Conservation (phyloP, 2,329 filamentous ascomycete species). For the Nigrospora osmanthi region DNA sequence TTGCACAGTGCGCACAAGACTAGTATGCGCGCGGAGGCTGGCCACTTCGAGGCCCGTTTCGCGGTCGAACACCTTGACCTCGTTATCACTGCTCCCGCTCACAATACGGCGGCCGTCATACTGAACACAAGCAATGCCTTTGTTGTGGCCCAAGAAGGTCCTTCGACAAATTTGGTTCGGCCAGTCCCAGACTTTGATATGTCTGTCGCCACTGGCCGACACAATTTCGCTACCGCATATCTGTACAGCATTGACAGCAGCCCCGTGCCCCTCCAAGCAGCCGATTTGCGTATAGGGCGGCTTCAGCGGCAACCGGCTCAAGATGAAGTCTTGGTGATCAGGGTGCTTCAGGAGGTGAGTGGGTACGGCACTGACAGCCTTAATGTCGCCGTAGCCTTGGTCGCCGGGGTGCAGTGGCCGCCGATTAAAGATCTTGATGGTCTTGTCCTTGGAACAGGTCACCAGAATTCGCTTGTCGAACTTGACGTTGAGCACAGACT, state of each 20-base stretch:
- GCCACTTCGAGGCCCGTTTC: conserved; percentile 82
- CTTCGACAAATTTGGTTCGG: conserved; percentile 66
- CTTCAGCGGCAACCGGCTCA: conserved; percentile 41
- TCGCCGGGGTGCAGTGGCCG: conserved; percentile 55
- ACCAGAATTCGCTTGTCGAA: conserved; percentile 90
- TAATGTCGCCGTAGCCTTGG: conserved; percentile 39
- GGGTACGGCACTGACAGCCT: conserved; percentile 43
- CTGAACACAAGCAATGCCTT: conserved; percentile 96
- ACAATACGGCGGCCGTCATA: conserved; percentile 92
- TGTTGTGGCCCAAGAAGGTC: conserved; percentile 79
- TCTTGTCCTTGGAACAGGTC: conserved; percentile 95
- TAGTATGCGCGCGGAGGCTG: conserved; percentile 71
- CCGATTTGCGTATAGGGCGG: conserved; percentile 72
- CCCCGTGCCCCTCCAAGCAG: conserved; percentile 73
- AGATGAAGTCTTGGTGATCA: conserved; percentile 36
- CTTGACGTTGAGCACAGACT: conserved; percentile 88
- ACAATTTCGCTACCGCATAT: conserved; percentile 81
- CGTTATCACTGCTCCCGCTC: conserved; percentile 92
- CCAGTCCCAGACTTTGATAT: conserved; percentile 94
- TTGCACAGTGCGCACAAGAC: conserved; percentile 88
- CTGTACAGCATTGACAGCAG: conserved; percentile 94
- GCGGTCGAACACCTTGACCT: conserved; percentile 90
- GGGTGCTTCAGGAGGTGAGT: conserved; percentile 41
- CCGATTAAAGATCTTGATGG: conserved; percentile 94
- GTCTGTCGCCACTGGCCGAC: conserved; percentile 87